Evolutionary conservation across 768 basidiomycete species (phyloP).

Genomic region (Boletus reticuloceps): DNA sequence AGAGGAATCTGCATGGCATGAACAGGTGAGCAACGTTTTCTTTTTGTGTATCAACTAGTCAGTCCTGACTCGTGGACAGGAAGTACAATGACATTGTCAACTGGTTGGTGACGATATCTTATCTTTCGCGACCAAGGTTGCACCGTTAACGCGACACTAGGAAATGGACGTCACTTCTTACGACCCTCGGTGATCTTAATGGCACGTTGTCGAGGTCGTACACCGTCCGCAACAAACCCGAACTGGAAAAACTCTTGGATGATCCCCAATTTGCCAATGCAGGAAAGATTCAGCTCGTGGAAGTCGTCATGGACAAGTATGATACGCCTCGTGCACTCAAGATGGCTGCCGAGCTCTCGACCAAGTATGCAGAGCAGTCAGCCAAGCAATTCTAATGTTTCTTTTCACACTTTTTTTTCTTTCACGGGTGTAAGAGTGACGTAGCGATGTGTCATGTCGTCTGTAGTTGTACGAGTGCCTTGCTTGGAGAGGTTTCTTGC

Average conservation of each 20-base stretch:
- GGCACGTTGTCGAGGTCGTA: constrained; percentile 58
- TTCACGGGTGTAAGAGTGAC: no score
- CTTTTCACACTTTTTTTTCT: no score
- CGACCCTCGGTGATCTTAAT: constrained; percentile 50
- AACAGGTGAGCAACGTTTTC: constrained; percentile 37
- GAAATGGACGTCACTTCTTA: constrained; percentile 66
- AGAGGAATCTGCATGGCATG: constrained; percentile 73
- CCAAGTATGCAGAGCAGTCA: constrained; percentile 12
- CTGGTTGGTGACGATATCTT: constrained; percentile 44
- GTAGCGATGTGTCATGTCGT: no score
- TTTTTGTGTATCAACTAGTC: background rate
- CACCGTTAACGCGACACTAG: constrained; percentile 17
- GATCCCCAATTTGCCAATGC: constrained; percentile 59
- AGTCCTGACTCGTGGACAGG: constrained; percentile 31
- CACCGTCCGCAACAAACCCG: constrained; percentile 62
- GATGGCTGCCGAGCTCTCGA: constrained; percentile 42
- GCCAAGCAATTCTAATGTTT: constrained; percentile 17
- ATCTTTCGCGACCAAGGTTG: background rate
- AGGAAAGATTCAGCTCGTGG: constrained; percentile 73
- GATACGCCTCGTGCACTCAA: constrained; percentile 70
- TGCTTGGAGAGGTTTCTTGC: no score
- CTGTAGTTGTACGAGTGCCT: no score
- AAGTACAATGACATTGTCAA: constrained; percentile 85
- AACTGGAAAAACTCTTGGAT: constrained; percentile 66
- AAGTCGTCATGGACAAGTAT: constrained; percentile 68